Evolutionary conservation across 345 rosid genomes (phyloP).

Genomic region (Heritiera fomes): DNA sequence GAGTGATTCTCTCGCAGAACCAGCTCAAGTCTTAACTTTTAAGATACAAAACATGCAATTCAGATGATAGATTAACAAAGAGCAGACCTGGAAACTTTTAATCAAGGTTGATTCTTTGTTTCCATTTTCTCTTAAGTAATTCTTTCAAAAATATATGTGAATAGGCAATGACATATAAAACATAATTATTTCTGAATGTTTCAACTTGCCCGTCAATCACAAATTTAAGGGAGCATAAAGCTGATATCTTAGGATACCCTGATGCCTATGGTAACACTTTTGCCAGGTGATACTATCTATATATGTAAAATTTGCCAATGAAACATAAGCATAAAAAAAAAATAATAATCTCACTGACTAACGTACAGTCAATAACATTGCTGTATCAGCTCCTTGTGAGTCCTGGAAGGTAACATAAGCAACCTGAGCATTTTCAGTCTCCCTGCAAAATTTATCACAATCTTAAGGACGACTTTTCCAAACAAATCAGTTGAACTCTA

Average conservation of each 20-base stretch:
- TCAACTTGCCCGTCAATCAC: conserved; percentile 18
- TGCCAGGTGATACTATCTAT: neutral
- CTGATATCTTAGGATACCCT: conserved; percentile 25
- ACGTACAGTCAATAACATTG: conserved; percentile 46
- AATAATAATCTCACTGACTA: neutral
- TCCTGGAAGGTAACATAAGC: conserved; percentile 54
- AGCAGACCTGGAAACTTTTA: neutral
- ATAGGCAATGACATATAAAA: neutral
- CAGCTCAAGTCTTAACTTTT: neutral
- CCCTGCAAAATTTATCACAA: conserved; percentile 31
- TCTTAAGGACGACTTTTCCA: neutral
- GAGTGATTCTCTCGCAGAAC: neutral
- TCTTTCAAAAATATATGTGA: neutral
- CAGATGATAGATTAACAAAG: neutral
- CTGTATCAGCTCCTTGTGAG: conserved; percentile 49
- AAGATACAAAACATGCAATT: neutral
- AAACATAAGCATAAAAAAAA: neutral
- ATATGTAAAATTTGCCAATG: neutral
- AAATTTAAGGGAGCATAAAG: conserved; percentile 31
- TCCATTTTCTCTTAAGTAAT: neutral
- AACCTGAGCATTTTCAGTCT: conserved; percentile 38
- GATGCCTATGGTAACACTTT: conserved; percentile 28
- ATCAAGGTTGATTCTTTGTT: neutral
- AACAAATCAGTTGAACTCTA: neutral
- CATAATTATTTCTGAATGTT: neutral